Conservation (phyloP, 495 filamentous ascomycete species). For the Daldinia vernicosa region DNA sequence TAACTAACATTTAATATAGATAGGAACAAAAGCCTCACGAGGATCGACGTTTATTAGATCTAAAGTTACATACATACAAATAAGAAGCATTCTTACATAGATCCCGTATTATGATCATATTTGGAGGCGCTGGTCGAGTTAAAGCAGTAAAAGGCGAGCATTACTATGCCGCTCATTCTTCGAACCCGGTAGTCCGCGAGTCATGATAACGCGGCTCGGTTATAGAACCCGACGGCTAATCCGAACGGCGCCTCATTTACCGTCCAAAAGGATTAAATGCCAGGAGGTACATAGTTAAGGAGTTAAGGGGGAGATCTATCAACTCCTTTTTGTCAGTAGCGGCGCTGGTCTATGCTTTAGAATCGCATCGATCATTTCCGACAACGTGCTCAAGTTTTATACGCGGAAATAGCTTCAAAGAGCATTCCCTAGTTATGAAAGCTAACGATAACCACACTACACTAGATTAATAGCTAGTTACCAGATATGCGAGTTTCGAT, state of each 20-base stretch:
- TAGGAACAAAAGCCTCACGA: not conserved
- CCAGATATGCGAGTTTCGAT: not conserved
- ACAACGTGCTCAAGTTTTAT: not conserved
- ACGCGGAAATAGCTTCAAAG: not conserved
- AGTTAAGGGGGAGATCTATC: not conserved
- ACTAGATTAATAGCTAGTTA: no score
- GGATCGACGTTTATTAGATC: constrained; percentile 3
- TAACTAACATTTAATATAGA: no score
- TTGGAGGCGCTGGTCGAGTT: constrained; percentile 9
- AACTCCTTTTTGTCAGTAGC: not conserved
- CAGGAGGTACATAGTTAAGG: not conserved
- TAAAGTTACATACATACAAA: constrained; percentile 4
- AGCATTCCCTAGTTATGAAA: not conserved
- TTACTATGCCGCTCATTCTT: not conserved
- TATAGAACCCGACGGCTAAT: not conserved
- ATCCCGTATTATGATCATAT: constrained; percentile 16
- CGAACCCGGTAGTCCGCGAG: not conserved
- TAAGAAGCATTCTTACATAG: constrained; percentile 16
- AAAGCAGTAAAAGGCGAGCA: constrained; percentile 11
- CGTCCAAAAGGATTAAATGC: not conserved
- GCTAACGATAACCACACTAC: not conserved
- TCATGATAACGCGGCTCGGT: not conserved
- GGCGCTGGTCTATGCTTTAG: not conserved
- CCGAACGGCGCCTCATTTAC: not conserved
- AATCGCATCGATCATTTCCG: not conserved